phyloP scores from a whole-genome alignment of 2,329 filamentous ascomycete genomes.

The Pseudogymnoascus sp. region DNA sequence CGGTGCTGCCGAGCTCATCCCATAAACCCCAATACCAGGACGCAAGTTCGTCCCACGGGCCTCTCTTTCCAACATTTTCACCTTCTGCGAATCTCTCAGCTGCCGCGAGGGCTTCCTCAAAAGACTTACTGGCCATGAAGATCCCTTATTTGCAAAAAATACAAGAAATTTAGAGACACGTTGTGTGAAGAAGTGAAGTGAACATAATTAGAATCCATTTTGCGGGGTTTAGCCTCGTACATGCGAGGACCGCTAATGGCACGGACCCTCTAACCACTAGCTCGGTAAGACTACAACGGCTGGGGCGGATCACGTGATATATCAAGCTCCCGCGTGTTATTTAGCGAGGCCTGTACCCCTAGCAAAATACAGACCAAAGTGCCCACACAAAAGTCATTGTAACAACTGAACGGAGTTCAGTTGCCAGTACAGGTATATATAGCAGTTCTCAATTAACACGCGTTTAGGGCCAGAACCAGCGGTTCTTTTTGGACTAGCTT shows the following conservation, averaged over 20 bases:
- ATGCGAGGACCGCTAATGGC: neutral
- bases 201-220: neutral
- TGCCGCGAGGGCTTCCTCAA: neutral
- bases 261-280: neutral
- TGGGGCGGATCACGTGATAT: neutral
- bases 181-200: neutral
- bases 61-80: neutral
- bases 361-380: too few species aligned
- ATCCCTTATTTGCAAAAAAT: neutral
- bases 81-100: neutral
- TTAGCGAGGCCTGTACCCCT: too few species aligned
- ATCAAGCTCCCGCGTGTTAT: neutral
- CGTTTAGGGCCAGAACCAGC: neutral
- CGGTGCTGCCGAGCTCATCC: neutral
- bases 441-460: too few species aligned
- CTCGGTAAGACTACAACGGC: neutral
- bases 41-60: conserved; percentile 8
- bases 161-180: neutral
- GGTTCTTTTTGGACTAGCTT: neutral
- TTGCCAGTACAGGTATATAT: too few species aligned
- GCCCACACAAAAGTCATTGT: too few species aligned
- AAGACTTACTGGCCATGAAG: neutral
- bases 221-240: neutral
- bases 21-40: conserved; percentile 10
- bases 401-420: too few species aligned